Conservation (phyloP, 2,329 filamentous ascomycete species). For the Apiospora phragmitis region DNA sequence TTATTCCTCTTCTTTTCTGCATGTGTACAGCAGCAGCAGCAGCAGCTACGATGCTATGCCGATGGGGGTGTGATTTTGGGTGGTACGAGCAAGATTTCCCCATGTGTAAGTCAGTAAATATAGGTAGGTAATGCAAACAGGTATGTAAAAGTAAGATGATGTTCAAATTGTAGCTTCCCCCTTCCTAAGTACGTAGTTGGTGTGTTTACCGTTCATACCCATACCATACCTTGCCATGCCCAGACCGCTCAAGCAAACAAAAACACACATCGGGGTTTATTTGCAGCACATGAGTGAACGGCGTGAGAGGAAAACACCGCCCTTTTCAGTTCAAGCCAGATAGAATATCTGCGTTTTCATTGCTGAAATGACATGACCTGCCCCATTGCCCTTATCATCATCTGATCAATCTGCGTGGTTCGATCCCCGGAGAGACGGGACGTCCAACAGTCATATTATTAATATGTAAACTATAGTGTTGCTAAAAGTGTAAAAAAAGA, state of each 20-base stretch:
- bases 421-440: neutral
- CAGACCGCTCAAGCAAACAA: neutral
- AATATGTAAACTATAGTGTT: neutral
- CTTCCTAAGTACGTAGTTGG: neutral
- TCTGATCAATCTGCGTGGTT: neutral
- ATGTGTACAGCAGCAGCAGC: neutral
- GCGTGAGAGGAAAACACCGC: neutral
- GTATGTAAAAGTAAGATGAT: neutral
- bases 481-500: neutral
- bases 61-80: neutral
- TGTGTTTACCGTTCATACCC: neutral
- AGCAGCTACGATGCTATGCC: neutral
- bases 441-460: neutral
- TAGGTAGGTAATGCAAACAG: too few relatives aligned
- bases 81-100: neutral
- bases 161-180: neutral
- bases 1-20: neutral
- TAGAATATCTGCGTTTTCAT: neutral
- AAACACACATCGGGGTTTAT: neutral
- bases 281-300: neutral
- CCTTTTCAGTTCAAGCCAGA: neutral
- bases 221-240: neutral
- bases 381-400: neutral
- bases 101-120: neutral
- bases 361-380: slow-evolving; percentile 4